Conservation (phyloP, 257 asterid genomes). For the Capsicum chinense region DNA sequence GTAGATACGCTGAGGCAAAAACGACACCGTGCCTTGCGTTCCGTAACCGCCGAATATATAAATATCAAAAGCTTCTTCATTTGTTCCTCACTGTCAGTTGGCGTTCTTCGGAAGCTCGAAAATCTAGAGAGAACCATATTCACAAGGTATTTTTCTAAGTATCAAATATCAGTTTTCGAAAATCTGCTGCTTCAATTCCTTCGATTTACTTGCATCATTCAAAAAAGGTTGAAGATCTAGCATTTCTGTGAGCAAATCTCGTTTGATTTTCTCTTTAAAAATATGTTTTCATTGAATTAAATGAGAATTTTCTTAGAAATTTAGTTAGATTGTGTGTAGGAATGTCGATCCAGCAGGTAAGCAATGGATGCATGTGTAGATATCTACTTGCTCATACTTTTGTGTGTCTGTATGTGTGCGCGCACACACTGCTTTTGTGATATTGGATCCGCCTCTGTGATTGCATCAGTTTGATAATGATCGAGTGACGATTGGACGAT, state of each 20-base stretch:
- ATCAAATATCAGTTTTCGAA: background rate
- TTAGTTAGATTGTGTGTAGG: background rate
- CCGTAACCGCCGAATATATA: background rate
- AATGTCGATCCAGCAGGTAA: background rate
- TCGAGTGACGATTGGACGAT: no score
- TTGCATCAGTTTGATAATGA: no score
- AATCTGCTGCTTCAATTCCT: background rate
- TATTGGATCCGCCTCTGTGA: background rate
- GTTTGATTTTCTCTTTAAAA: background rate
- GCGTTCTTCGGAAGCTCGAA: conserved; percentile 13
- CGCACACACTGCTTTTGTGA: background rate
- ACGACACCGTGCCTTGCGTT: background rate
- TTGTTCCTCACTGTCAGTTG: background rate
- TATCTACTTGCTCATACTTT: background rate
- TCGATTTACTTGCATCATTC: background rate
- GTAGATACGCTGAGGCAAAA: background rate
- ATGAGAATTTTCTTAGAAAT: background rate
- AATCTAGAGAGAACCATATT: background rate
- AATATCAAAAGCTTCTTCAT: background rate
- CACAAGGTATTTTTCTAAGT: conserved; percentile 12
- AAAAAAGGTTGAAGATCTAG: background rate
- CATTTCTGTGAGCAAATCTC: conserved; percentile 4
- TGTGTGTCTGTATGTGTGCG: background rate
- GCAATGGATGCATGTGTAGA: background rate
- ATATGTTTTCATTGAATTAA: background rate